phyloP scores from a whole-genome alignment of 495 filamentous ascomycete species.

The Penicillium arizonense region DNA sequence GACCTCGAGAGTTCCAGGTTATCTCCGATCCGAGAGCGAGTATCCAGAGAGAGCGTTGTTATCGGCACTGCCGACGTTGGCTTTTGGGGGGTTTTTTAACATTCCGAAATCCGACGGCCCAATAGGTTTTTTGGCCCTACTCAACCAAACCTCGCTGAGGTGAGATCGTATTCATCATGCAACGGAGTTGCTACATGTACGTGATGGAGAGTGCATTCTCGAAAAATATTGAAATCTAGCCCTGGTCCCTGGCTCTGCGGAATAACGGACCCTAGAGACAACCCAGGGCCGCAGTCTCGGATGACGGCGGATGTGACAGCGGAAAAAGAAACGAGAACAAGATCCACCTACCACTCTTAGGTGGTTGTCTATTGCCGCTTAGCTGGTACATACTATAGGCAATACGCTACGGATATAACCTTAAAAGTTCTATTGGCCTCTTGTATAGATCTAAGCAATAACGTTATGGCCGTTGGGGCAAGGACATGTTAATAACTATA shows the following conservation, averaged over 20 bases:
- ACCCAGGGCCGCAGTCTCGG: not conserved
- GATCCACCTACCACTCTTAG: not conserved
- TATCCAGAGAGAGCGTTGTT: too few relatives aligned
- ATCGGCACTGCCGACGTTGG: not conserved
- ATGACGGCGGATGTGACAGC: not conserved
- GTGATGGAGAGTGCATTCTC: too few relatives aligned
- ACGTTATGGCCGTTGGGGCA: too few relatives aligned
- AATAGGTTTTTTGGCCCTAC: not conserved
- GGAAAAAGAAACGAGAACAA: not conserved
- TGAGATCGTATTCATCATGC: not conserved
- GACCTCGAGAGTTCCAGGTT: not conserved
- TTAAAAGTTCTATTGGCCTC: too few relatives aligned
- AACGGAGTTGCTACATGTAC: too few relatives aligned
- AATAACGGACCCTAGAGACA: not conserved
- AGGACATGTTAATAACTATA: too few relatives aligned
- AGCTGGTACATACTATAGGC: too few relatives aligned
- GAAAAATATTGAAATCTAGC: too few relatives aligned
- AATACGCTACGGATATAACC: too few relatives aligned
- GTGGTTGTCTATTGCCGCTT: not conserved
- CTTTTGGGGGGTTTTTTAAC: not conserved
- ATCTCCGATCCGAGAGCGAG: constrained; percentile 2
- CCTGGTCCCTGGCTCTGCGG: too few relatives aligned
- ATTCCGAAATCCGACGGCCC: not conserved
- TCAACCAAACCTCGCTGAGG: not conserved
- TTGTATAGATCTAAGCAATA: too few relatives aligned